A percentile compares a stretch with the other conserved stretches of the same genome.
phyloP scores from a whole-genome alignment of 177 flowering plant species.

The Vitis hybrid region DNA sequence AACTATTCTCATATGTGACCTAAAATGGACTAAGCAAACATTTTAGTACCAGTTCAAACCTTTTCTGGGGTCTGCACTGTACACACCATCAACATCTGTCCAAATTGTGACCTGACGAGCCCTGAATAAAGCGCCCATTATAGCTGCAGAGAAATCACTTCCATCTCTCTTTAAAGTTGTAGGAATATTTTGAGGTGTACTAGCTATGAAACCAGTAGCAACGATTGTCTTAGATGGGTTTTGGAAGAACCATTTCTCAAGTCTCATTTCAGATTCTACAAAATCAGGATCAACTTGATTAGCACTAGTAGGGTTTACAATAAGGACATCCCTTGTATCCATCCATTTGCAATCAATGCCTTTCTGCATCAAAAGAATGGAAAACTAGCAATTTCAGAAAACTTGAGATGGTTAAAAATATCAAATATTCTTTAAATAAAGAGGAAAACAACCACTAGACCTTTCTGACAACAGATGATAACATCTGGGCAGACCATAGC shows the following conservation, averaged over 20 bases:
- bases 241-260: conserved; percentile 75
- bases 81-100: conserved; percentile 99
- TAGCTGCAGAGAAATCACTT: conserved; percentile 98
- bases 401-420: not conserved
- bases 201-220: conserved; percentile 96
- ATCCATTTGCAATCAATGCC: conserved; percentile 84
- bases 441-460: conserved; percentile 31
- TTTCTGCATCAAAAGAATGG: conserved; percentile 44
- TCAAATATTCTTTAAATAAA: not conserved
- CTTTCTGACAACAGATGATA: conserved; percentile 71
- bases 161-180: conserved; percentile 99
- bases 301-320: conserved; percentile 82
- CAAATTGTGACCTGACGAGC: conserved; percentile 94
- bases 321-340: conserved; percentile 95
- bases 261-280: conserved; percentile 69
- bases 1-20: not conserved
- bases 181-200: conserved; percentile 87
- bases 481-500: conserved; percentile 93
- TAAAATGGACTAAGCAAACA: too few relatives aligned
- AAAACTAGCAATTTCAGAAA: not conserved
- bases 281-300: conserved; percentile 96
- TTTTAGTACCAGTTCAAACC: conserved; percentile 42
- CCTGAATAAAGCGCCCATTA: conserved; percentile 86
- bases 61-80: conserved; percentile 99
- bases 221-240: conserved; percentile 67